A percentile compares a stretch with the other conserved stretches of the same genome.
Evolutionary conservation across 805 yeast genomes (phyloP).

Genomic region (Cyberlindnera americana): DNA sequence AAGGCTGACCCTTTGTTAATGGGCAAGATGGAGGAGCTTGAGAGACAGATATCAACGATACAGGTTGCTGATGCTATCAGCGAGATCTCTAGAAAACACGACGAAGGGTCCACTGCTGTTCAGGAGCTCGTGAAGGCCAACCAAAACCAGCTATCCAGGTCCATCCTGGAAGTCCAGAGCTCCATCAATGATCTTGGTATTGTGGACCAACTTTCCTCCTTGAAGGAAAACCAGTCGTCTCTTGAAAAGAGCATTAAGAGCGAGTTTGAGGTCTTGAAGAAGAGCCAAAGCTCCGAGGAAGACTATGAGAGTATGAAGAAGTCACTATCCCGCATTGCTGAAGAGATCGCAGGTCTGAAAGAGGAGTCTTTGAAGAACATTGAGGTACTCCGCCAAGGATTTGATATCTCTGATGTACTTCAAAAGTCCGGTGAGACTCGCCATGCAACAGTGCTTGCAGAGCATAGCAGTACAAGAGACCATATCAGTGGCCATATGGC

Average conservation of each 20-base stretch:
- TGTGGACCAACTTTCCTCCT: background rate
- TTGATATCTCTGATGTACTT: background rate
- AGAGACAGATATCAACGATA: background rate
- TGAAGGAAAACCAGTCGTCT: background rate
- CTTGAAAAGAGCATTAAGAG: background rate
- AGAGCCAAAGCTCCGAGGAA: background rate
- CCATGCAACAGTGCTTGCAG: too few species aligned
- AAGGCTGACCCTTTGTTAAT: background rate
- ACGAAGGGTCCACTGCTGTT: too few species aligned
- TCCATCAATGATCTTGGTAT: background rate
- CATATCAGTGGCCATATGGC: too few species aligned
- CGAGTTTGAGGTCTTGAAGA: background rate
- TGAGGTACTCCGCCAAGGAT: background rate
- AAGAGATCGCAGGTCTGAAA: background rate
- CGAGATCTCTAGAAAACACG: background rate
- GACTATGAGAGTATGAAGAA: background rate
- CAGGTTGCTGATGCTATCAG: too few species aligned
- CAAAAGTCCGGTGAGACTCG: too few species aligned
- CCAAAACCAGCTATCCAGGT: background rate
- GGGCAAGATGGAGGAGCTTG: background rate
- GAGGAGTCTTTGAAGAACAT: background rate
- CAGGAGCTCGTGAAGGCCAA: background rate
- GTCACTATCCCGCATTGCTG: background rate
- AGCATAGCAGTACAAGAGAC: too few species aligned
- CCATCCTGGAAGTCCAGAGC: background rate